A percentile compares a stretch with the other conserved stretches of the same genome.
Evolutionary conservation across 2,329 filamentous ascomycete species (phyloP).

Genomic region (Nannizzia gypsea): DNA sequence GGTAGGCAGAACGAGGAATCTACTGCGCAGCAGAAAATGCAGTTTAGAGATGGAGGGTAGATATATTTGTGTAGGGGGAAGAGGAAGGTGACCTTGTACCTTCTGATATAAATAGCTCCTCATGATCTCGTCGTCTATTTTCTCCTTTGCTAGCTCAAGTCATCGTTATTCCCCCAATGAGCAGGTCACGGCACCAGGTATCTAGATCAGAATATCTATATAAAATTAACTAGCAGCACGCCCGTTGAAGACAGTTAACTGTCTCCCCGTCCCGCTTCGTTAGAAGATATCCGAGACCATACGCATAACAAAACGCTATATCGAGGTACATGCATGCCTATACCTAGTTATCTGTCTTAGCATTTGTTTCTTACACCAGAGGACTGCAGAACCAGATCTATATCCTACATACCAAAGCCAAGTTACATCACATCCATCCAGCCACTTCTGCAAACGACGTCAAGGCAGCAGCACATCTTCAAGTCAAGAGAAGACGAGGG

Average conservation of each 20-base stretch:
- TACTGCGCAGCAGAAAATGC: background rate
- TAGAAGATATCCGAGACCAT: background rate
- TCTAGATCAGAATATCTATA: background rate
- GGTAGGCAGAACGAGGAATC: background rate
- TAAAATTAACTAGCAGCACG: background rate
- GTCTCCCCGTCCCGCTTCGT: background rate
- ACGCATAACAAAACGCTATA: background rate
- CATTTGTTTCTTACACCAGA: background rate
- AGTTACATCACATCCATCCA: background rate
- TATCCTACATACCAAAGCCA: background rate
- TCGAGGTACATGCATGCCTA: background rate
- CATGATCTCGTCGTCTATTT: background rate
- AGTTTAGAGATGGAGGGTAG: background rate
- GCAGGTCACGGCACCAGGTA: background rate
- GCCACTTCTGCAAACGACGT: background rate
- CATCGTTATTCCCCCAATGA: background rate
- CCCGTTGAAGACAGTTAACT: background rate
- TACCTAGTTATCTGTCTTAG: background rate
- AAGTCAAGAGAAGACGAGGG: background rate
- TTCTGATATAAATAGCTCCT: background rate
- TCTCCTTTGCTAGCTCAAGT: background rate
- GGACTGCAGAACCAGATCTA: background rate
- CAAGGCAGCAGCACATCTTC: background rate
- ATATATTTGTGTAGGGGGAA: background rate
- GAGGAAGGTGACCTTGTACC: background rate